Percentiles rank a stretch among this genome's conserved stretches.
These are phyloP conservation scores for Aspergillus amoenus DNA, from an alignment of 2,329 filamentous ascomycete species.

Conservation along the genomic window DNA sequence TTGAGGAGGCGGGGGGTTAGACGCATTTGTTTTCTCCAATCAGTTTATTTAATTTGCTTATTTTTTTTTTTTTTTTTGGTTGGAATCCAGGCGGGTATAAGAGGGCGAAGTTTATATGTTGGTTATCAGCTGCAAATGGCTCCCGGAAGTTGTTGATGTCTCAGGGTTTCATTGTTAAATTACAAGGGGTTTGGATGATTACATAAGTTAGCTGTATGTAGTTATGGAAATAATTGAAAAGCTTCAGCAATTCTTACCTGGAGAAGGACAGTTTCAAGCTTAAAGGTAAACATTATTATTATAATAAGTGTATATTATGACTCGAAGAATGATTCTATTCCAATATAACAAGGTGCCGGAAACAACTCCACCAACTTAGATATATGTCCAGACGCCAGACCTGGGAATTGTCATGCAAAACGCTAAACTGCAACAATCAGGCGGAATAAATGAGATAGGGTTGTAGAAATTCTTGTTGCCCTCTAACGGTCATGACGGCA, in stretches of 20 bases:
- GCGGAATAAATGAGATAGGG: neutral
- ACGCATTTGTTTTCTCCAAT: neutral
- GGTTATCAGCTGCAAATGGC: too few relatives aligned
- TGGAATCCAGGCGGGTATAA: too few relatives aligned
- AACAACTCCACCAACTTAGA: neutral
- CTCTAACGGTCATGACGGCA: neutral
- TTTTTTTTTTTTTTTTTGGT: too few relatives aligned
- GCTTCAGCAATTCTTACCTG: neutral
- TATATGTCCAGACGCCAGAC: conserved; percentile 17
- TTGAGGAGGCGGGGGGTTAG: neutral
- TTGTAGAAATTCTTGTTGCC: neutral
- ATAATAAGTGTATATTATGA: neutral
- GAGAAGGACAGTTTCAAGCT: neutral
- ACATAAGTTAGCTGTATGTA: neutral
- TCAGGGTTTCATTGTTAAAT: neutral
- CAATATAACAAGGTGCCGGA: conserved; percentile 4
- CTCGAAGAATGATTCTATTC: conserved; percentile 7
- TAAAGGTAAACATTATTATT: neutral
- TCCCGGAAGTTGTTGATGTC: neutral
- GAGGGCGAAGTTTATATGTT: too few relatives aligned
- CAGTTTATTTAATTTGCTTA: neutral
- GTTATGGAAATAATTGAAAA: too few relatives aligned
- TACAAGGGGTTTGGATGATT: neutral
- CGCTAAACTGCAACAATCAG: conserved; percentile 21
- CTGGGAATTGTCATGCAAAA: conserved; percentile 16